A percentile compares a stretch with the other conserved stretches of the same genome.
phyloP scores from a whole-genome alignment of 192 early-diverging fungal genomes.

The Lunasporangiospora selenospora region DNA sequence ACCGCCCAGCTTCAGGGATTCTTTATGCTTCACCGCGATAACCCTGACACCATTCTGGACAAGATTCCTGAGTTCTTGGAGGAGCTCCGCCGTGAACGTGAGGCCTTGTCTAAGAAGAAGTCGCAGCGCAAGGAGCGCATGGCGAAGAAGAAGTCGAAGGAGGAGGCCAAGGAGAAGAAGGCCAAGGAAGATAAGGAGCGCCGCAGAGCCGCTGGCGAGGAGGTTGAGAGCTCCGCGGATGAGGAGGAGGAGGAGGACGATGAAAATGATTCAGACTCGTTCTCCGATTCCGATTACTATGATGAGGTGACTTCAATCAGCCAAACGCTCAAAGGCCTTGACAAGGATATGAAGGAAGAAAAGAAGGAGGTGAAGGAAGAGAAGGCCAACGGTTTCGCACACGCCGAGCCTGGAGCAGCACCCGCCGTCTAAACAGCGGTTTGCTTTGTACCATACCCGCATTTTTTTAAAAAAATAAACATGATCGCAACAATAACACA shows the following conservation, averaged over 20 bases:
- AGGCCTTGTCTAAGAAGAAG: slow-evolving; percentile 24
- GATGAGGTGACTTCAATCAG: too few species aligned
- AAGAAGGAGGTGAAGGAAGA: too few species aligned
- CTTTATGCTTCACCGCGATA: slow-evolving; percentile 47
- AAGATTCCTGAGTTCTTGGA: slow-evolving; percentile 31
- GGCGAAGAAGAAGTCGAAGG: slow-evolving; percentile 33
- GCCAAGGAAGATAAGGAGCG: slow-evolving; percentile 21
- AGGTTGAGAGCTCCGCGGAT: slow-evolving; percentile 14
- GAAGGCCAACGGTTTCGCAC: too few species aligned
- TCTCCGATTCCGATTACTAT: slow-evolving; percentile 37
- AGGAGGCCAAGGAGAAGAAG: slow-evolving; percentile 29
- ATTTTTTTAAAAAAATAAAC: too few species aligned
- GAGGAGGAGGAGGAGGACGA: slow-evolving; percentile 6
- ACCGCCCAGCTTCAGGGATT: slow-evolving; percentile 48
- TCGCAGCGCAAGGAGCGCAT: slow-evolving; percentile 16
- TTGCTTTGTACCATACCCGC: too few species aligned
- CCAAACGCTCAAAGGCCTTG: too few species aligned
- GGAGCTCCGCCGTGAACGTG: slow-evolving; percentile 22
- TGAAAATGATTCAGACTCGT: slow-evolving; percentile 16
- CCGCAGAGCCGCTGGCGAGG: slow-evolving; percentile 17
- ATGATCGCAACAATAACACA: too few species aligned
- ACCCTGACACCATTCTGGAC: slow-evolving; percentile 37
- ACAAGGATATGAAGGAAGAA: too few species aligned
- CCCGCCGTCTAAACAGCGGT: too few species aligned
- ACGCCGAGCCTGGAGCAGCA: too few species aligned